These are phyloP conservation scores for Prinsepia uniflora DNA, from an alignment of 306 rosid species.

Conservation along the genomic window DNA sequence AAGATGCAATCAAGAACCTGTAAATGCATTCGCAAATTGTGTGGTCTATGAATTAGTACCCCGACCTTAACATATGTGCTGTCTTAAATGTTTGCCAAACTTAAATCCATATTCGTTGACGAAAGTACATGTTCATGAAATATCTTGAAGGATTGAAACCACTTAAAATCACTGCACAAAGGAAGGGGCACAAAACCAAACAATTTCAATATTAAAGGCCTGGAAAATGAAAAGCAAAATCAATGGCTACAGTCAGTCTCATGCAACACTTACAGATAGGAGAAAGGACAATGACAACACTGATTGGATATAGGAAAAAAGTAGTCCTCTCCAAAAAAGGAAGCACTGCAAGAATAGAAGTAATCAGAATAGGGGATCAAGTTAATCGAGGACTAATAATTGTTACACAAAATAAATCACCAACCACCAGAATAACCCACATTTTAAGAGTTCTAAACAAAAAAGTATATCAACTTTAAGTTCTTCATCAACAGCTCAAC, in stretches of 20 bases:
- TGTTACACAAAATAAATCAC: background rate
- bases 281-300: conserved; percentile 79
- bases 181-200: conserved; percentile 8
- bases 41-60: conserved; percentile 35
- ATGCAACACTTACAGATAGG: conserved; percentile 81
- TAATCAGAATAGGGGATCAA: conserved; percentile 19
- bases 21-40: conserved; percentile 34
- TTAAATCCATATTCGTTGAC: conserved; percentile 56
- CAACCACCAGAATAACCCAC: background rate
- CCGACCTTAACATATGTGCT: conserved; percentile 41
- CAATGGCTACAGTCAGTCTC: conserved; percentile 18
- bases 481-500: background rate
- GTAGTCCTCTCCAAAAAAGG: conserved; percentile 97
- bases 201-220: conserved; percentile 23
- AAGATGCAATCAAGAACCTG: conserved; percentile 38
- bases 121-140: conserved; percentile 82
- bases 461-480: background rate
- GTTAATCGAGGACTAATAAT: background rate
- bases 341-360: conserved; percentile 56
- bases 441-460: conserved; percentile 1
- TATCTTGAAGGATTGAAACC: conserved; percentile 99
- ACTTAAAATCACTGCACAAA: conserved; percentile 75
- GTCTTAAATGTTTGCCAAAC: conserved; percentile 42
- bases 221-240: conserved; percentile 19
- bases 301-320: conserved; percentile 89